Evolutionary conservation across 805 yeast genomes (phyloP).

Genomic region (Hermanozyma aechmeae): DNA sequence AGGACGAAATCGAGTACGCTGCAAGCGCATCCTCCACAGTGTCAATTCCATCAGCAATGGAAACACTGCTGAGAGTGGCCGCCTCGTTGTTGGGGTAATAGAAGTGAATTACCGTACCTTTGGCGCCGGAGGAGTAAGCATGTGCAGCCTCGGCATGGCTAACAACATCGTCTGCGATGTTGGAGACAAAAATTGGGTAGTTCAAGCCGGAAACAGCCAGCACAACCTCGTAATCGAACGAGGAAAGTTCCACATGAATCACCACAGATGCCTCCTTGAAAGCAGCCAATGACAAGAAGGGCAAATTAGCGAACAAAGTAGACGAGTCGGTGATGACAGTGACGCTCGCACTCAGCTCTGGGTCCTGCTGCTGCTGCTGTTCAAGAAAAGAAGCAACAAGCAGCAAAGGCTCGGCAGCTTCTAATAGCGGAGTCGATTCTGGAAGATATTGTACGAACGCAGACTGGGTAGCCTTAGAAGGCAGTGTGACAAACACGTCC

Average conservation of each 20-base stretch:
- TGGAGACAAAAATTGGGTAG: constrained; percentile 60
- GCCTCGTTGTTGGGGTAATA: constrained; percentile 17
- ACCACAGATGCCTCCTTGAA: constrained; percentile 38
- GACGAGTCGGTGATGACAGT: constrained; percentile 46
- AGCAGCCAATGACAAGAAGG: constrained; percentile 37
- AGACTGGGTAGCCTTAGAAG: constrained; percentile 33
- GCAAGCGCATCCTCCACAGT: constrained; percentile 15
- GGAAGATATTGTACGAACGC: constrained; percentile 17
- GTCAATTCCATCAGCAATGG: constrained; percentile 1
- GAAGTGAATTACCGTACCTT: constrained; percentile 65
- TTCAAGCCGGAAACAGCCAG: constrained; percentile 69
- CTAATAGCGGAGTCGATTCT: constrained; percentile 21
- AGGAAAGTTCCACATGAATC: constrained; percentile 50
- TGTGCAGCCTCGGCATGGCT: constrained; percentile 51
- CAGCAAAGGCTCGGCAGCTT: constrained; percentile 46
- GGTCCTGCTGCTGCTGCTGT: constrained; percentile 3
- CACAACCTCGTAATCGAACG: constrained; percentile 58
- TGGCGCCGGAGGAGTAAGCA: constrained; percentile 39
- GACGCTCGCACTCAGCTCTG: constrained; percentile 17
- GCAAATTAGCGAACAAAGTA: constrained; percentile 50
- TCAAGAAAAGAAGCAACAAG: constrained; percentile 26
- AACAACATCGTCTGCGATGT: constrained; percentile 41
- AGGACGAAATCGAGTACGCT: constrained; percentile 18
- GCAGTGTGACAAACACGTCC: constrained; percentile 35
- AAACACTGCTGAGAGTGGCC: constrained; percentile 4